Evolutionary conservation across 352 stramenopile genomes (phyloP), one percentile per base, ranked within the genome.

Genomic region (Globisporangium recalcitrans): DNA sequence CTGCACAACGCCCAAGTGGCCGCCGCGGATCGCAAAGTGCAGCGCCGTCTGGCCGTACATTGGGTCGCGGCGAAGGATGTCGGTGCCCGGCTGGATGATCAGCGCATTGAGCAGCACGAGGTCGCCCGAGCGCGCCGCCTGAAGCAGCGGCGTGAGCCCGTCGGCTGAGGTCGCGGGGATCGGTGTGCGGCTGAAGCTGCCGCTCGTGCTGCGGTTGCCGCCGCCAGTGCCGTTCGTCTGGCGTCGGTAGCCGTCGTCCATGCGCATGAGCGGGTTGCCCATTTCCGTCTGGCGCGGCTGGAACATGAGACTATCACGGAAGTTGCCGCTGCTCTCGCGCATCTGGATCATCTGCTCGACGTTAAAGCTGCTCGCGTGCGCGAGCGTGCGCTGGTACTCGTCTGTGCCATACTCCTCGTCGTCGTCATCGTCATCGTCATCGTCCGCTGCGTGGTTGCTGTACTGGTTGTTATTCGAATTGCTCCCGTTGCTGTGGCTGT

Each of bases 21-120:
- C 80, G 11, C 79, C 76, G 44, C 80, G 77, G 53, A 90, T 83
- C 34, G 78, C 80, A 52, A 90, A 88, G 62, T 90, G 80, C 60
- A 90, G 68, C 13, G 79, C 80, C 26, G 78, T 90, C 56, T 90
- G 80, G 8, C 80, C 78, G 54, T 75, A 88, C 56, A 78, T 69
- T n/a, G 80, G 78, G 58, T 90, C 80, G 13, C 80, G 76, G 9
- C 80, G 77, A 26, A 90, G 59, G 31, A 90, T 81, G 52, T 90
- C 80, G 10, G 80, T 90, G 27, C 79, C 80, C 0, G 78, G 71
- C 62, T 90, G 80, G 53, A 90, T 81, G n/a, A 88, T 67, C 2
- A 90, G 59, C 14, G 80, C 78, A 44, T 90, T 90, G 19, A 90
- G 69, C 4, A 87, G 60, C 29, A 90, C 75, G 19, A 90, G 75